phyloP scores from a whole-genome alignment of 805 yeast species.

The Peterozyma toletana region DNA sequence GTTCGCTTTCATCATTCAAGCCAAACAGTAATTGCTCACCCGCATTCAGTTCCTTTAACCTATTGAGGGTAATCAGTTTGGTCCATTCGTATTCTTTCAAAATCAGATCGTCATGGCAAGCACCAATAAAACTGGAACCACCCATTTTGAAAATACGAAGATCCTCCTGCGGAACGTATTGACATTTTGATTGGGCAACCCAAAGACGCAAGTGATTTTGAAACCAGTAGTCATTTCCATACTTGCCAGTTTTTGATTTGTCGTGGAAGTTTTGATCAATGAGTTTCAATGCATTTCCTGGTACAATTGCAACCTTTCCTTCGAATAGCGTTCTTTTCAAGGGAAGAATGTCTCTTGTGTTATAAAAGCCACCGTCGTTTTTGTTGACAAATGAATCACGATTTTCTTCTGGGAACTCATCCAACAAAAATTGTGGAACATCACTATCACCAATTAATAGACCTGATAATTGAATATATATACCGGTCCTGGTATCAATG shows the following conservation, averaged over 20 bases:
- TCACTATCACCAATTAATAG: conserved; percentile 20
- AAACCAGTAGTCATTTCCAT: conserved; percentile 19
- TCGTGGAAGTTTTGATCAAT: conserved; percentile 17
- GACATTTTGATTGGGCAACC: conserved; percentile 28
- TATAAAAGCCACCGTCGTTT: conserved; percentile 26
- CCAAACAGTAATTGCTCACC: conserved; percentile 10
- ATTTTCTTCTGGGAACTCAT: conserved; percentile 11
- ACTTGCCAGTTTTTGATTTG: conserved; percentile 13
- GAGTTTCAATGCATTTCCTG: conserved; percentile 14
- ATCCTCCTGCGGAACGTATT: conserved; percentile 33
- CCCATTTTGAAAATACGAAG: conserved; percentile 24
- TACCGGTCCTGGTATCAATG: conserved; percentile 53
- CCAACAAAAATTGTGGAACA: conserved; percentile 13
- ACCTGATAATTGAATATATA: conserved; percentile 54
- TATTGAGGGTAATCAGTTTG: conserved; percentile 18
- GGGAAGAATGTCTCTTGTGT: conserved; percentile 18
- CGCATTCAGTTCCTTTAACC: conserved; percentile 13
- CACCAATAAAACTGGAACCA: conserved; percentile 29
- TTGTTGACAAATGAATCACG: conserved; percentile 22
- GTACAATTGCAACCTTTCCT: conserved; percentile 22
- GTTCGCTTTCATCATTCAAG: conserved; percentile 16
- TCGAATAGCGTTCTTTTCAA: conserved; percentile 20
- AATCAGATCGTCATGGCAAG: conserved; percentile 30
- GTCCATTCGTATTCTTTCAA: conserved; percentile 32
- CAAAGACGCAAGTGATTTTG: conserved; percentile 29